Conservation (phyloP, 257 asterid species). For the Solanum pennellii region DNA sequence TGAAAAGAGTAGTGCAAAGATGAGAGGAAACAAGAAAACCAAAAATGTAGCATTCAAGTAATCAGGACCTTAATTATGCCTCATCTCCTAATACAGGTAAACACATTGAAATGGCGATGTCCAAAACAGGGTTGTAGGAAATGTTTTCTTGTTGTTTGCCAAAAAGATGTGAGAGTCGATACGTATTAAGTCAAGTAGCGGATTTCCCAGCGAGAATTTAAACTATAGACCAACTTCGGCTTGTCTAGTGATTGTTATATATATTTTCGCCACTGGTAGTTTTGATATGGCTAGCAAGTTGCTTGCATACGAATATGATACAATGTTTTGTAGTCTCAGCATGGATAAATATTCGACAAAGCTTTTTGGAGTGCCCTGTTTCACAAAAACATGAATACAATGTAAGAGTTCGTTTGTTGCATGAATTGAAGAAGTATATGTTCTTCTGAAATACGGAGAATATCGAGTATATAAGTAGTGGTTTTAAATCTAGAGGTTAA, state of each 20-base stretch:
- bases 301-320: neutral
- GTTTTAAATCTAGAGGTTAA: neutral
- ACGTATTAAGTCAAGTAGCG: neutral
- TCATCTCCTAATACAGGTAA: neutral
- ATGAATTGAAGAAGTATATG: neutral
- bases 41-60: constrained; percentile 42
- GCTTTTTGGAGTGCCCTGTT: neutral
- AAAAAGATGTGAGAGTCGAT: neutral
- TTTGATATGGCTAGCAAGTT: neutral
- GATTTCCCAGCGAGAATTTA: neutral
- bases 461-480: neutral
- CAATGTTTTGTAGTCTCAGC: neutral
- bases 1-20: constrained; percentile 49
- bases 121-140: neutral
- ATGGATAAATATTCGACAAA: neutral
- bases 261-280: neutral
- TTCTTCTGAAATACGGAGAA: neutral
- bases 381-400: neutral
- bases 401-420: neutral
- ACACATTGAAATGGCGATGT: neutral
- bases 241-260: neutral
- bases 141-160: neutral
- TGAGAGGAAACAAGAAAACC: constrained; percentile 48
- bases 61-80: neutral
- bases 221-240: neutral